Evolutionary conservation across 2,329 filamentous ascomycete species (phyloP), one percentile per base, ranked within the genome.

Genomic region (Metarhizium guizhouense): DNA sequence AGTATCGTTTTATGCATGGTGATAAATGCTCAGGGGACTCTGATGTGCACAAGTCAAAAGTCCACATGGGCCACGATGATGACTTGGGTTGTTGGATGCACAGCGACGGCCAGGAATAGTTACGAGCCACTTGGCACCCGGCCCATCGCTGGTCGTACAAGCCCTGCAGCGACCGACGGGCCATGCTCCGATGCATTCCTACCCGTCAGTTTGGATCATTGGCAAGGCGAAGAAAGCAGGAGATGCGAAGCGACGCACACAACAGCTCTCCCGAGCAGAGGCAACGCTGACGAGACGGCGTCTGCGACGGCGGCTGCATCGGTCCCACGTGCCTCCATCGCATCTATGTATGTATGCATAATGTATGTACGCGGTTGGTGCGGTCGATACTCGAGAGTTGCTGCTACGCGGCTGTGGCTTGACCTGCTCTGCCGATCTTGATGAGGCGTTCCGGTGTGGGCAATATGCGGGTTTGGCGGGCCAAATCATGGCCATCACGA

Each of bases 121-220:
- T 14, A 10, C 36, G 10, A 10, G 10, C 36, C 36, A 38, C 25
- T 38, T 14, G 10, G 11, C 42, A 7, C 42, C n/a, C 53, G 53
- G 38, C 13, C 38, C 53, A 36, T 54, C 47, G 53, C 47, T 49
- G n/a, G 18, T 25, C 25, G 25, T 25, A 25, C 25, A 25, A 25
- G 25, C 47, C 47, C 36, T 54, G 53, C 40, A 43, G 29, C 30
- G 14, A 43, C 53, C 47, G 53, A 55, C 16, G 53, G 48, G 51
- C 53, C 53, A 55, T 47, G 38, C 32, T 40, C 14, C 29, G 38
- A 45, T 36, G 48, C 38, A 29, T 45, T 36, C 16, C 25, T 32
- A 16, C 5, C 8, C 29, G 13, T 11, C 43, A 47, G 25, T 4
- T 25, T 25, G 25, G 25, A 25, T 25, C 25, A 25, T 25, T 25